Base-by-base conservation (phyloP, 2,329 filamentous ascomycete species). In the Fusarium piperis region DNA sequence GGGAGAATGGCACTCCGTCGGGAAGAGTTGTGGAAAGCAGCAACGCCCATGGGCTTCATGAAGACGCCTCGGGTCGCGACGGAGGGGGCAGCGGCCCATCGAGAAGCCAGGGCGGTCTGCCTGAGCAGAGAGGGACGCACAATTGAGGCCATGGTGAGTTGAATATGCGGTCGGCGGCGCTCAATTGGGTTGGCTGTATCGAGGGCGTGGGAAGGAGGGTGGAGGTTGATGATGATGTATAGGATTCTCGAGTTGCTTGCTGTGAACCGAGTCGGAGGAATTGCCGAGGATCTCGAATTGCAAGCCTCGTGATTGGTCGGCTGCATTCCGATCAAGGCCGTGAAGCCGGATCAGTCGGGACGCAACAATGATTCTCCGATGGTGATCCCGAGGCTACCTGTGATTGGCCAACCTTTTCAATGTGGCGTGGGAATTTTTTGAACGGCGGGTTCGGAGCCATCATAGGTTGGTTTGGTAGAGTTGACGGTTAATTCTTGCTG, bases 1-100 rank as follows among this genome's bases (percentile, higher is more conserved):
- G 95, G 94, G 64, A 99, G 88, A 79, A 99, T 92, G 77, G 90
- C 88, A 95, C 92, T 79, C 88, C 87, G 82, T 83, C 89, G 89
- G 83, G 90, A 88, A 44, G 93, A 94, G 78, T 92, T 93, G 84
- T 98, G 95, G 89, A 99, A 97, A 76, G 93, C 91, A 74, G 94
- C 92, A 77, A 91, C 86, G 81, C 90, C 86, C 74, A 84, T 83
- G 72, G 68, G 77, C 75, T 81, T 79, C 64, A 79, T 76, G 74
- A 77, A 77, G 68, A 74, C 76, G 78, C 75, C 74, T 78, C 78
- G 72, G 78, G 79, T 77, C 78, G 80, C 76, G 65, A 74, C 76
- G 64, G 76, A 70, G 57, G 83, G 81, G 74, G 81, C 79, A 64
- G 79, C 78, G 60, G 80, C 79, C 74, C 71, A 75, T 70, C 80